Evolutionary conservation across 352 stramenopile genomes (phyloP).

Genomic region (Phytophthora tentaculata): DNA sequence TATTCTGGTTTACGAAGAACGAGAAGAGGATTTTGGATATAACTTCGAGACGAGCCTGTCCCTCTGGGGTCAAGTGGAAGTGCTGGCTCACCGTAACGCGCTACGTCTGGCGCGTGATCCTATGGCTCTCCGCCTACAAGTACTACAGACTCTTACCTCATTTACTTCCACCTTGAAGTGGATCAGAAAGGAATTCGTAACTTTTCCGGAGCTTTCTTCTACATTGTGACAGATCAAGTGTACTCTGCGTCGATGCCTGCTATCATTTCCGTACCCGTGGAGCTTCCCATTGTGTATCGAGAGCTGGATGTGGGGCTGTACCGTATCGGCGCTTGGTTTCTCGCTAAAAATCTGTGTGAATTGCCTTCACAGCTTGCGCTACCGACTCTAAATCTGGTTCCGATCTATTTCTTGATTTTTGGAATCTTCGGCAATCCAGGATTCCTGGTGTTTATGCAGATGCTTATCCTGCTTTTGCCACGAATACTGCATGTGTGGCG

Average conservation of each 20-base stretch:
- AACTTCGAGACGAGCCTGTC: constrained; percentile 25
- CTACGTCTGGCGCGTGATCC: constrained; percentile 38
- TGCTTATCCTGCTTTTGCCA: constrained; percentile 36
- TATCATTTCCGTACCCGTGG: constrained; percentile 46
- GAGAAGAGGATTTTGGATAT: constrained; percentile 6
- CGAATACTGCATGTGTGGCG: constrained; percentile 45
- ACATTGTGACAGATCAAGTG: constrained; percentile 50
- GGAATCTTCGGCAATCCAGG: constrained; percentile 28
- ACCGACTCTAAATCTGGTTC: constrained; percentile 40
- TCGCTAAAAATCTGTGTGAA: constrained; percentile 55
- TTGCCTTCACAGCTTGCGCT: constrained; percentile 38
- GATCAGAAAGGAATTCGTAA: constrained; percentile 48
- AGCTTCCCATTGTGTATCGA: constrained; percentile 49
- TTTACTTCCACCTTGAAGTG: constrained; percentile 52
- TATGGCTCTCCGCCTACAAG: constrained; percentile 35
- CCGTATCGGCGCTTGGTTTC: constrained; percentile 40
- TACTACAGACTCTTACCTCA: constrained; percentile 46
- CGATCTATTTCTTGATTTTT: constrained; percentile 46
- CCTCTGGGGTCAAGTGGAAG: constrained; percentile 38
- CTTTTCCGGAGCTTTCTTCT: constrained; percentile 54
- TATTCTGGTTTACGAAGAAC: constrained; percentile 35
- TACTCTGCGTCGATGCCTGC: constrained; percentile 42
- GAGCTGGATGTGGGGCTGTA: constrained; percentile 49
- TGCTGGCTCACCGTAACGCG: constrained; percentile 45
- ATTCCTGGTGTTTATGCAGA: constrained; percentile 33